These are phyloP conservation scores for Hypoxylon sp. DNA, from an alignment of 2,329 filamentous ascomycete species.

Conservation along the genomic window DNA sequence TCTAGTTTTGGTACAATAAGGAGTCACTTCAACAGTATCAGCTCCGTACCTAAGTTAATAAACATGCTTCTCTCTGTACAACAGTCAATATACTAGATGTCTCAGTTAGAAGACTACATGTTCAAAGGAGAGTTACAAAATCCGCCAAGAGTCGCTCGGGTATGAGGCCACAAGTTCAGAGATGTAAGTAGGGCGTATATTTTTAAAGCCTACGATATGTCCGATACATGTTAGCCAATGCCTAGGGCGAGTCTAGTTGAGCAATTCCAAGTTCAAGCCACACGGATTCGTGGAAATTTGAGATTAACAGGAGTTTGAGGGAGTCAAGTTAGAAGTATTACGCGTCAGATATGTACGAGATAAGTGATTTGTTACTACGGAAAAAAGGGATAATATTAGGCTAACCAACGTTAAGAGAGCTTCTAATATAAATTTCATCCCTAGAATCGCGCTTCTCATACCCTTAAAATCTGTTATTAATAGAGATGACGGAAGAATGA, in stretches of 20 bases:
- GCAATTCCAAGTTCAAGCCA: not conserved
- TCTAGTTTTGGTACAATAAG: not conserved
- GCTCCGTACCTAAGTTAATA: not conserved
- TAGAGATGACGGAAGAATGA: not conserved
- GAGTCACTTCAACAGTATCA: not conserved
- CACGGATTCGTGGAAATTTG: not conserved
- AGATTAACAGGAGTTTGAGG: not conserved
- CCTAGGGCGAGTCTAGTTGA: not conserved
- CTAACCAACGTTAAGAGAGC: not conserved
- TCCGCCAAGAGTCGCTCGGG: not conserved
- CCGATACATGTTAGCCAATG: not conserved
- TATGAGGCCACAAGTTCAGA: not conserved
- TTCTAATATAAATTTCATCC: conserved; percentile 5
- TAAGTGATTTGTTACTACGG: not conserved
- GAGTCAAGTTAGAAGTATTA: not conserved
- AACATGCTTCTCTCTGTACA: not conserved
- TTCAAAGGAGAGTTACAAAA: not conserved
- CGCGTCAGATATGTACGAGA: not conserved
- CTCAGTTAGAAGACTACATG: not conserved
- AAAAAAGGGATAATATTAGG: not conserved
- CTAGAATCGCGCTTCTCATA: not conserved
- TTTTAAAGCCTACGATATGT: not conserved
- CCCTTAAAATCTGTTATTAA: not conserved
- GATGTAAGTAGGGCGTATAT: too few relatives aligned
- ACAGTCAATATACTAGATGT: not conserved